A percentile compares a stretch with the other conserved stretches of the same genome.
These are phyloP conservation scores for Vitis cinerea DNA, from an alignment of 164 flowering plant species.

Conservation along the genomic window DNA sequence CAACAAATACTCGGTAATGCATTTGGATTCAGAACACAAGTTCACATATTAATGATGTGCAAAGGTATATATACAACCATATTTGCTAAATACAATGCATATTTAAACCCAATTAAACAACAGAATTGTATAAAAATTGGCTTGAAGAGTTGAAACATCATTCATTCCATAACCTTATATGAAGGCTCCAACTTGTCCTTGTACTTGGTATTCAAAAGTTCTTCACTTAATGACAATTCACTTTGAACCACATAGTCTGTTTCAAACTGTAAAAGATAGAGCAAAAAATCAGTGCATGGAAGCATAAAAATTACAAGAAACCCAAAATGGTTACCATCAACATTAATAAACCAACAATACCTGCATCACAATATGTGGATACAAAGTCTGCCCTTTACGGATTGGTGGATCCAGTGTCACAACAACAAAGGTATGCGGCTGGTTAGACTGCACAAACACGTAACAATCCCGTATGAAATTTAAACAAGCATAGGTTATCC, in stretches of 20 bases:
- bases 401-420: slow-evolving; percentile 97
- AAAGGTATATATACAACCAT: background rate
- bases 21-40: background rate
- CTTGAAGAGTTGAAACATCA: background rate
- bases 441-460: slow-evolving; percentile 72
- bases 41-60: background rate
- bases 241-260: slow-evolving; percentile 77
- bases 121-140: background rate
- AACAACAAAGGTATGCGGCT: slow-evolving; percentile 92
- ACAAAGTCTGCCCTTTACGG: slow-evolving; percentile 95
- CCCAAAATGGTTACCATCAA: background rate
- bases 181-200: slow-evolving; percentile 79
- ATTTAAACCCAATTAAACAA: background rate
- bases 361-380: slow-evolving; percentile 98
- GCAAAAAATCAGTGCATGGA: background rate
- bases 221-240: slow-evolving; percentile 61
- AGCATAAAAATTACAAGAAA: background rate
- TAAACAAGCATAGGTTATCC: background rate
- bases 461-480: slow-evolving; percentile 13
- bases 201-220: slow-evolving; percentile 70
- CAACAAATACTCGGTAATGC: background rate
- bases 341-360: slow-evolving; percentile 32
- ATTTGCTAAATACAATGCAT: too few species aligned
- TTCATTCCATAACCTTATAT: slow-evolving; percentile 62
- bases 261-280: slow-evolving; percentile 66